These are phyloP conservation scores for Talaromyces sp. DNA, from an alignment of 2,329 filamentous ascomycete species.

Conservation along the genomic window DNA sequence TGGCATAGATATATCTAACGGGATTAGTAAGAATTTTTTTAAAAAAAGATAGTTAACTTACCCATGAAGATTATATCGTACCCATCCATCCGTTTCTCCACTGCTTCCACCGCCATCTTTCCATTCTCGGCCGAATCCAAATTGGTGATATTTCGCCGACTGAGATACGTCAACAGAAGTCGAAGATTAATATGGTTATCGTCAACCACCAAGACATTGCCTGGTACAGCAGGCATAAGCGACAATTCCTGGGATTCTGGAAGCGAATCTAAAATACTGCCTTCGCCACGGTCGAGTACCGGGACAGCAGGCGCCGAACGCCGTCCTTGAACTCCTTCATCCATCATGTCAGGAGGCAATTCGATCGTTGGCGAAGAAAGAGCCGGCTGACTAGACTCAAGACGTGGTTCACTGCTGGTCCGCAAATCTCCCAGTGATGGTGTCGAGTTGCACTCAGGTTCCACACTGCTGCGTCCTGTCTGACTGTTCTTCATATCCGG, in stretches of 20 bases:
- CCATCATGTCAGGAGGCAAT: background rate
- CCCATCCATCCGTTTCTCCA: conserved; percentile 30
- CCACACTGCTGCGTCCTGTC: background rate
- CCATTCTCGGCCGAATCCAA: conserved; percentile 44
- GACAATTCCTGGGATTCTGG: background rate
- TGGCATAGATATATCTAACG: conserved; percentile 46
- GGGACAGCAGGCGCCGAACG: conserved; percentile 9
- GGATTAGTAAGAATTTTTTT: background rate
- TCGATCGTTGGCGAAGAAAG: conserved; percentile 1
- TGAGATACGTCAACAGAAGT: conserved; percentile 44
- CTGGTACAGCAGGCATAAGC: conserved; percentile 5
- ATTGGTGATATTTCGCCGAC: conserved; percentile 34
- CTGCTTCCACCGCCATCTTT: conserved; percentile 41
- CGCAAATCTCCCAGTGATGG: background rate
- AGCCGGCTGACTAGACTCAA: background rate
- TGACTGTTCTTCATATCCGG: conserved; percentile 5
- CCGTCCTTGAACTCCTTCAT: conserved; percentile 9
- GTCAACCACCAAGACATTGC: conserved; percentile 43
- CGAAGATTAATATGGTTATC: conserved; percentile 48
- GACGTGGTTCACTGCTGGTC: conserved; percentile 2
- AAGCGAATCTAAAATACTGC: background rate
- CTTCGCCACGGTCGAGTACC: background rate
- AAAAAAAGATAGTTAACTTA: conserved; percentile 15
- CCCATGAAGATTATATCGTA: conserved; percentile 49
- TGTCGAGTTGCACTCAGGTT: background rate